Base-by-base conservation (phyloP, 805 yeast genomes). In the Yarrowia phangngaensis region DNA sequence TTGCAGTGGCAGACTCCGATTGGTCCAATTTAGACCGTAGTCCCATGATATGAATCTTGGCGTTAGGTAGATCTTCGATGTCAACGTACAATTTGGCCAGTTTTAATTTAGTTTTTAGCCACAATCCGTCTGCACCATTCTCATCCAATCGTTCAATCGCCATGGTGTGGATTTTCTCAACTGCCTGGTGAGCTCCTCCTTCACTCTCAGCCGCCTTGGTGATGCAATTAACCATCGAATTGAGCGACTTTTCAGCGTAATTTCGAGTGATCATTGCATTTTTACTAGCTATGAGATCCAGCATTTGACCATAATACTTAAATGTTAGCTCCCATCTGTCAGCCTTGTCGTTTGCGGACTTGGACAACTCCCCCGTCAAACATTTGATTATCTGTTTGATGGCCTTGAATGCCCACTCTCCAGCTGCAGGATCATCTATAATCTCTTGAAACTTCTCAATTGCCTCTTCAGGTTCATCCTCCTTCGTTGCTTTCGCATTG, bases 401-500 rank as follows among this genome's bases (percentile, higher is more conserved):
- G 5, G 68, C 60, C 45, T 63, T 64, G 49, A 66, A 57, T 3
- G 63, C 64, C 64, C 65, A 58, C 32, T 57, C 60, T 8, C 52
- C 24, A 12, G 43, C 50, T 20, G 60, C 65, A 12, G 58, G 53
- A 16, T 50, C 53, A 30, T 52, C 56, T 5, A 58, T 56, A 3
- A 66, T 57, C n/a, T 54, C 54, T 13, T 52, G 33, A 31, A 68
- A 65, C 46, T 55, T 56, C 11, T 52, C 54, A 6, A 61, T 47
- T 1, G 71, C 70, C n/a, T 52, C 58, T 11, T 52, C 52, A 1
- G 62, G 61, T 22, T 67, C 66, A 14, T 60, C 64, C 16, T 64
- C 69, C 50, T 61, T 60, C 30, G 56, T 46, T 6, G 59, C 62
- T 46, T 67, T 67, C 26, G 69, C 70, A 40, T 60, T 65, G 56